These are phyloP conservation scores for Globisporangium paddicum DNA, from an alignment of 352 stramenopile genomes.

Conservation along the genomic window DNA sequence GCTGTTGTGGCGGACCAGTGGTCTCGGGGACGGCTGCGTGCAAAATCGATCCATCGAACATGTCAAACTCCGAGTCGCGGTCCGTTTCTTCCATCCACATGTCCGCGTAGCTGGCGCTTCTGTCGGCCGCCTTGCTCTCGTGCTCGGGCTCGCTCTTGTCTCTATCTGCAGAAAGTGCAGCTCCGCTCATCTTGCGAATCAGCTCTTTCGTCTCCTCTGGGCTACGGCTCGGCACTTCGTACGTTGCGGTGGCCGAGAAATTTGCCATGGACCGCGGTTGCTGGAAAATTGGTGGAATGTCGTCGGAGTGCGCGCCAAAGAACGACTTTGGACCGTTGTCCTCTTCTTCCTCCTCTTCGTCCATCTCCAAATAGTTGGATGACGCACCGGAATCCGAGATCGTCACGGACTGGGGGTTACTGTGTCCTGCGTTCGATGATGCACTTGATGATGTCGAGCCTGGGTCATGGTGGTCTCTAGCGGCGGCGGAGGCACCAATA, in stretches of 20 bases:
- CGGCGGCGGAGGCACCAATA: not conserved
- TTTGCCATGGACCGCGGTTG: constrained; percentile 5
- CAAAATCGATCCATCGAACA: constrained; percentile 25
- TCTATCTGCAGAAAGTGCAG: not conserved
- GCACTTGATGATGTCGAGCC: not conserved
- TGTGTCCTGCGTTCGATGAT: not conserved
- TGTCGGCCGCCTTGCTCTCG: constrained; percentile 5
- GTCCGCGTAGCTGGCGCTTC: not conserved
- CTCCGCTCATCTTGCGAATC: constrained; percentile 14
- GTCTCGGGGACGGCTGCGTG: not conserved
- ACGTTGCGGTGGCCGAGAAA: constrained; percentile 12
- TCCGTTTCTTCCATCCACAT: not conserved
- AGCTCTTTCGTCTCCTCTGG: constrained; percentile 10
- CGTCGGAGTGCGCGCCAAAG: constrained; percentile 12
- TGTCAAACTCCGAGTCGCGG: constrained; percentile 9
- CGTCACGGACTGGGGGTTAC: not conserved
- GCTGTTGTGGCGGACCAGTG: not conserved
- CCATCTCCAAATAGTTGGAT: not conserved
- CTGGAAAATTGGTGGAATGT: constrained; percentile 8
- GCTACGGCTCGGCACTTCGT: constrained; percentile 13
- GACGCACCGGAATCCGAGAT: not conserved
- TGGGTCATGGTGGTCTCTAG: not conserved
- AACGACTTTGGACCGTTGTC: constrained; percentile 7
- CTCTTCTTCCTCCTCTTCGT: not conserved
- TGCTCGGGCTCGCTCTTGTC: constrained; percentile 14